Percentiles rank a stretch among this genome's conserved stretches.
phyloP scores from a whole-genome alignment of 768 basidiomycete genomes.

The Pisolithus microcarpus region DNA sequence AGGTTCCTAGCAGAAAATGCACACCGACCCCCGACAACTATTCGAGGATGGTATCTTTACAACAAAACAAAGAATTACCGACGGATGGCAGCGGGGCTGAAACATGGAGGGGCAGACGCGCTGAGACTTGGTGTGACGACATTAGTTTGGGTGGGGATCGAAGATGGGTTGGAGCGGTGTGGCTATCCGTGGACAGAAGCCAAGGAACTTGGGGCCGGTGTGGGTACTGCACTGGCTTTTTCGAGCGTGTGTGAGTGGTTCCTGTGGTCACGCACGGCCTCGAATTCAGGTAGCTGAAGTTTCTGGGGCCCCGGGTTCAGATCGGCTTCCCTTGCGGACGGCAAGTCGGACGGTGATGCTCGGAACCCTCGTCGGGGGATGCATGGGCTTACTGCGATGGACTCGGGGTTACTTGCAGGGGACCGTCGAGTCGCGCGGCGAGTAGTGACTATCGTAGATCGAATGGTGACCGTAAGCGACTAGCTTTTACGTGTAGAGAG shows the following conservation, averaged over 20 bases:
- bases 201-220: constrained; percentile 55
- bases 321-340: constrained; percentile 49
- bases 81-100: constrained; percentile 66
- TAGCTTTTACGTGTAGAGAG: no score
- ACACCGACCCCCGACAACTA: constrained; percentile 76
- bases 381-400: constrained; percentile 43
- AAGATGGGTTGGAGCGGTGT: constrained; percentile 35
- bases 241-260: constrained; percentile 43
- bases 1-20: constrained; percentile 91
- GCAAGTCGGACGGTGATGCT: constrained; percentile 42
- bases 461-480: no score
- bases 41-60: constrained; percentile 93
- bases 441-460: neutral
- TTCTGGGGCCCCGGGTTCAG: constrained; percentile 27
- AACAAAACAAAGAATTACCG: constrained; percentile 94
- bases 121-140: constrained; percentile 42
- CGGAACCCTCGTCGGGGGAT: constrained; percentile 51
- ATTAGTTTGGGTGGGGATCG: constrained; percentile 42
- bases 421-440: constrained; percentile 13
- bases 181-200: constrained; percentile 33
- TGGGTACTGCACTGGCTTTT: constrained; percentile 56
- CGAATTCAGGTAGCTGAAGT: neutral
- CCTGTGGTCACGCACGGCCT: neutral
- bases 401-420: constrained; percentile 24
- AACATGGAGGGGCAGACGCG: constrained; percentile 56